Evolutionary conservation across 2,329 filamentous ascomycete genomes (phyloP), one percentile per base, ranked within the genome.

Genomic region (Colletotrichum sp.): DNA sequence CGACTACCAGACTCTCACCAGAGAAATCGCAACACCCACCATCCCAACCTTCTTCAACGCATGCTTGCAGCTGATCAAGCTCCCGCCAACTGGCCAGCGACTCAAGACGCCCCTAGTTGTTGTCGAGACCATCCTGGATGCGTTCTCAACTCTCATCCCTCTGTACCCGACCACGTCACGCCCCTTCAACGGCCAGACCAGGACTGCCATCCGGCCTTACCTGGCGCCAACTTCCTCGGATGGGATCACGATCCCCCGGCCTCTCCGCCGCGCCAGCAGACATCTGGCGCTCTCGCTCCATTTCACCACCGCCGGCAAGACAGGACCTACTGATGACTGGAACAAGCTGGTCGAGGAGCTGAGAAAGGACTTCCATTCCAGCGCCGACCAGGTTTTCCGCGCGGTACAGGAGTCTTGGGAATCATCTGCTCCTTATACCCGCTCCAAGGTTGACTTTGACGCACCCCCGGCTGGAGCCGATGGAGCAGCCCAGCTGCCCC

Each of bases 21-120:
- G 96, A 79, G 96, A 98, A 82, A 95, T 98, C 76, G 96, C 94
- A 1, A 98, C 96, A 0, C 95, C 95, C 4, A 94, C 92, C 5
- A 86, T 98, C 25, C 92, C 95, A 2, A 86, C 90, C 2, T 98
- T 96, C 80, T 90, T 96, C 61, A 92, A 91, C 1, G 89, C 93
- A 5, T 95, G 94, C 79, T 84, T 98, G 60, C 92, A 93, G 80
- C 88, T 96, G 60, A 85, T 91, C 81, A 88, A 92, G 78, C 82
- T 85, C 1, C 83, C 86, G 0, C 77, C 81, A 5, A 83, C 87
- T 4, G 84, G 83, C 30, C 85, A 86, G 78, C 78, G 81, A 9
- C 79, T 80, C n/a, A 85, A 84, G 78, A 83, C 85, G 15, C 88
- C 88, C 64, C 81, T 82, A 77, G 84, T 87, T 13, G 85, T 95